Evolutionary conservation across 176 grass and related monocot species (phyloP).

Genomic region (Phyllostachys edulis): DNA sequence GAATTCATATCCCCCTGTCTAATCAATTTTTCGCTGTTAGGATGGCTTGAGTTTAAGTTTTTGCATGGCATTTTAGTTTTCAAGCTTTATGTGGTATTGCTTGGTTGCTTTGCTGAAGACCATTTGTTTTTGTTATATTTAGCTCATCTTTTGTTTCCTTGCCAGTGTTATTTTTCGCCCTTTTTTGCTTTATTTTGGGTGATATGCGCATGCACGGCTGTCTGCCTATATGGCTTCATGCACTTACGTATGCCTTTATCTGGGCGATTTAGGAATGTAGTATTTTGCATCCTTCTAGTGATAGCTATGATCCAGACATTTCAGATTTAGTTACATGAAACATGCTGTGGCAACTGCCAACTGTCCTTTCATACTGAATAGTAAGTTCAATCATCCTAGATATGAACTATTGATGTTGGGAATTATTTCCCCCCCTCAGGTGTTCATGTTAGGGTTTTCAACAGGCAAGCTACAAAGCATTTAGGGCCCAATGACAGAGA

Average conservation of each 20-base stretch:
- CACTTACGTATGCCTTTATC: background rate
- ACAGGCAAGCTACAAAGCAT: constrained; percentile 45
- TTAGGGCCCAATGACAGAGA: constrained; percentile 77
- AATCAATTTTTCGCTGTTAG: background rate
- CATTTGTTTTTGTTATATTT: background rate
- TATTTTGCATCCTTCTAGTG: background rate
- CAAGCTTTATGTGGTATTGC: constrained; percentile 10
- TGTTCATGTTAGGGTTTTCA: constrained; percentile 53
- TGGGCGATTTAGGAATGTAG: background rate
- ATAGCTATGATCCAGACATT: background rate
- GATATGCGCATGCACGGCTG: constrained; percentile 5
- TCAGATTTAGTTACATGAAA: constrained; percentile 6
- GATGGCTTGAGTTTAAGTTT: background rate
- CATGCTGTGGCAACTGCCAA: background rate
- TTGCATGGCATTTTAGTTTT: background rate
- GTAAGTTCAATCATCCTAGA: constrained; percentile 16
- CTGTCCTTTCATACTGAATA: background rate
- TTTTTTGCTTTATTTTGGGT: background rate
- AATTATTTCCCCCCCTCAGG: constrained; percentile 47
- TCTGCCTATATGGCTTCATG: constrained; percentile 30
- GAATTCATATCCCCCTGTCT: background rate
- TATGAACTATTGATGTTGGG: constrained; percentile 19
- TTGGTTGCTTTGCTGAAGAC: background rate
- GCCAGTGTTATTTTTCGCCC: background rate
- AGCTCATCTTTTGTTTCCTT: background rate